Conservation (phyloP, 345 rosid genomes). For the Arabis hirsuta region DNA sequence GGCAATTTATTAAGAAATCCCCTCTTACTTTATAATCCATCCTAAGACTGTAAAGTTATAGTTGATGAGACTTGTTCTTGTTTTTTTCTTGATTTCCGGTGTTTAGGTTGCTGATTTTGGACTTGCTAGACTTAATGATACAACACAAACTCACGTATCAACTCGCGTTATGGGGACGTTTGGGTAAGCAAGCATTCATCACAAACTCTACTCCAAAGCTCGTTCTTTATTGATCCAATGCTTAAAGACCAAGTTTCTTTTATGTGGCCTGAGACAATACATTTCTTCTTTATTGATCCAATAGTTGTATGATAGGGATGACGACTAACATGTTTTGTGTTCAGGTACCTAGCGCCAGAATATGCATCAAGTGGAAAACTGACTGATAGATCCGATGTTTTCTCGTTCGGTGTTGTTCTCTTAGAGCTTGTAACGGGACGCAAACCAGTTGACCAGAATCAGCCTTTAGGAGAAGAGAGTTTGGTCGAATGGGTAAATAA, state of each 20-base stretch:
- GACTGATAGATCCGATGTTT: constrained; percentile 94
- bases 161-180: constrained; percentile 99
- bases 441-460: constrained; percentile 83
- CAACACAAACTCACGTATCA: constrained; percentile 87
- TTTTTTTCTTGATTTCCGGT: neutral
- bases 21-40: neutral
- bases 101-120: constrained; percentile 97
- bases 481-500: constrained; percentile 92
- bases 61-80: constrained; percentile 17
- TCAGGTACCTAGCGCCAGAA: constrained; percentile 95
- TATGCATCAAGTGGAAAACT: constrained; percentile 96
- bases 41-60: neutral
- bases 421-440: constrained; percentile 93
- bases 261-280: neutral
- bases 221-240: constrained; percentile 42
- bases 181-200: constrained; percentile 65
- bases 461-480: constrained; percentile 94
- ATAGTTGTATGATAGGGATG: constrained; percentile 46
- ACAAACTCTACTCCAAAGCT: constrained; percentile 9
- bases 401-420: constrained; percentile 94
- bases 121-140: constrained; percentile 88
- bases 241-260: constrained; percentile 9
- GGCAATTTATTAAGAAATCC: constrained; percentile 50
- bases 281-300: constrained; percentile 44
- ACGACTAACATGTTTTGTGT: constrained; percentile 26